Evolutionary conservation across 345 rosid genomes (phyloP), one percentile per base, ranked within the genome.

Genomic region (Garcia nutans): DNA sequence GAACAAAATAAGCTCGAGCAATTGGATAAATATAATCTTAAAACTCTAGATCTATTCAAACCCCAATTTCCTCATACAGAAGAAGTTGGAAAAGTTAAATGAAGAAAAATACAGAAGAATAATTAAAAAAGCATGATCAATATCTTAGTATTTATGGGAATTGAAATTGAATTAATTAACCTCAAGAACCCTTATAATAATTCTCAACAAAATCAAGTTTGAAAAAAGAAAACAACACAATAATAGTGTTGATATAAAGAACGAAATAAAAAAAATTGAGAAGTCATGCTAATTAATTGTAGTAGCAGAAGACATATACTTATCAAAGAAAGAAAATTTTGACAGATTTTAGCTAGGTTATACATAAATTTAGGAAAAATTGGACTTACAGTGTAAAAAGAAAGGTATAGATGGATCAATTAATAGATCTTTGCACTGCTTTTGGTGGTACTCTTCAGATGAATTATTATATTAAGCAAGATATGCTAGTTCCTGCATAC

Each of bases 371-470:
- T 55, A 17, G 11, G 42, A 5, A 15, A 19, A 65, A 33, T 1
- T 64, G 76, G 26, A 58, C 72, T 67, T 56, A 75, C 72, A 65
- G 22, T 55, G 72, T 57, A 44, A 19, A 44, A 19, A 71, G 49
- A 56, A 44, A 71, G 63, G 31, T 1, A 71, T 17, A 57, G 3
- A 22, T 17, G 10, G 31, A 60, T 60, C 41, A 2, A 50, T 50
- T 50, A 17, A 2, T 19, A 8, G 44, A 28, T 31, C 5, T 44
- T 47, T 64, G 75, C 67, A 64, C 75, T 59, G 47, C 58, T 31
- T 70, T 62, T 28, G 20, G 10, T 28, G 56, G 41, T 47, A 15
- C 56, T 47, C 64, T 68, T 63, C 65, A 13, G 50, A 0, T 47
- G 56, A 54, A 63, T 58, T 15, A 44, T 56, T 78, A 3, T 44